These are phyloP conservation scores for Byssothecium circinans DNA, from an alignment of 2,329 filamentous ascomycete genomes.

Conservation along the genomic window DNA sequence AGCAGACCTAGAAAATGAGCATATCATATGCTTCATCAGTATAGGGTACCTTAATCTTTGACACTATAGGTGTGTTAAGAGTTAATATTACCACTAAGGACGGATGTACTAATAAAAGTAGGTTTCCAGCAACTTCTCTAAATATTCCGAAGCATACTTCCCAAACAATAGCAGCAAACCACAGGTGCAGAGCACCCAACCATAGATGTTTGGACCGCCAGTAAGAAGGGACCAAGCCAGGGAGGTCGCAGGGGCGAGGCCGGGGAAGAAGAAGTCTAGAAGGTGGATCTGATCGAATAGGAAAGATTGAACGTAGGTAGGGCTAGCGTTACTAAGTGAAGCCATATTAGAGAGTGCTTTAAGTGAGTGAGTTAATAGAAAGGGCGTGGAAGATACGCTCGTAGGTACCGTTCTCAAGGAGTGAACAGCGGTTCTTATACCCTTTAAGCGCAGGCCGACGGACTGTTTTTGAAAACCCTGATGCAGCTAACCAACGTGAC, in stretches of 20 bases:
- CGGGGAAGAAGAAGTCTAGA: slow-evolving; percentile 12
- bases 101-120: slow-evolving; percentile 13
- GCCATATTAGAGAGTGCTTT: slow-evolving; percentile 10
- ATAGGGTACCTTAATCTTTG: slow-evolving; percentile 15
- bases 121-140: slow-evolving; percentile 12
- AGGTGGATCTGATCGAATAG: slow-evolving; percentile 10
- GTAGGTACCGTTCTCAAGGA: neutral
- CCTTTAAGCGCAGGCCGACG: slow-evolving; percentile 1
- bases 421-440: slow-evolving; percentile 10
- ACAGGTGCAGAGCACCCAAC: slow-evolving; percentile 9
- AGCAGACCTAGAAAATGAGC: slow-evolving; percentile 13
- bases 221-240: slow-evolving; percentile 10
- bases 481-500: slow-evolving; percentile 1
- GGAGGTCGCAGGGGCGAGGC: slow-evolving; percentile 11
- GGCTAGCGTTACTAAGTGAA: slow-evolving; percentile 8
- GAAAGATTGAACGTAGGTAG: slow-evolving; percentile 8
- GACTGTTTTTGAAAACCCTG: neutral
- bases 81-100: neutral
- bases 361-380: slow-evolving; percentile 1
- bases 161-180: slow-evolving; percentile 14
- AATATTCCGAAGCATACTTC: slow-evolving; percentile 11
- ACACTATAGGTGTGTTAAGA: slow-evolving; percentile 10
- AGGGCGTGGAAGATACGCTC: slow-evolving; percentile 1
- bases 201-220: slow-evolving; percentile 9
- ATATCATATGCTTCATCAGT: slow-evolving; percentile 15